Base-by-base conservation (phyloP, 805 yeast genomes). In the Hanseniaspora valbyensis region DNA sequence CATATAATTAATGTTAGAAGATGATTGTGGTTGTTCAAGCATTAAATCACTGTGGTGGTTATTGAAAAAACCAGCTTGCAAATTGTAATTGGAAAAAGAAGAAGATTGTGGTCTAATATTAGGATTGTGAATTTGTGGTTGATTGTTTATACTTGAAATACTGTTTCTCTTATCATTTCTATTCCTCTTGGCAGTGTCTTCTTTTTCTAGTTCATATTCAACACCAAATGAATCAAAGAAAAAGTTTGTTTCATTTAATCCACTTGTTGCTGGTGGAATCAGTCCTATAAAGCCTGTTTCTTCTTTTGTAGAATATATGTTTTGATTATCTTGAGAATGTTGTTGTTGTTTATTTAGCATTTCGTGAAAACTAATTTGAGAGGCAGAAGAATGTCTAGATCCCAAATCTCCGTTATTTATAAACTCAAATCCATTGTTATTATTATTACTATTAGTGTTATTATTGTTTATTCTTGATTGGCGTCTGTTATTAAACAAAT, bases 21-120 rank as follows among this genome's bases (percentile, higher is more conserved):
- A 39, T 16, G 42, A 38, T 24, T 4, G 29, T 21, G 28, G 42
- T 14, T 24, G 42, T 7, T 22, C 6, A 13, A 22, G 9, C 5
- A 6, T 25, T 24, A n/a, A 8, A 9, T 39, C 26, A 21, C 13
- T 16, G 14, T 3, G 28, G 16, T 4, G 10, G 4, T 16, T 6
- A 14, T 19, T 34, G 22, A 26, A 16, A 29, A 48, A 48, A 12
- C 51, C 51, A 2, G 51, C 33, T n/a, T 48, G 42, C 25, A 48
- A 16, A 6, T 48, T 32, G 18, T 48, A 48, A 21, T 48, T 48
- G 6, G 51, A 48, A 40, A 48, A 48, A 8, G 51, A 48, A 8
- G 51, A 32, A 16, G 51, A 48, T 19, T 48, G 44, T 18, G 51
- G 51, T 29, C 51, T 36, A 12, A 26, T 8, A 22, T 26, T 18